Percentiles rank a stretch among this genome's conserved stretches.
These are phyloP conservation scores for Mollisiaceae sp. DNA, from an alignment of 2,329 filamentous ascomycete species.

Conservation along the genomic window DNA sequence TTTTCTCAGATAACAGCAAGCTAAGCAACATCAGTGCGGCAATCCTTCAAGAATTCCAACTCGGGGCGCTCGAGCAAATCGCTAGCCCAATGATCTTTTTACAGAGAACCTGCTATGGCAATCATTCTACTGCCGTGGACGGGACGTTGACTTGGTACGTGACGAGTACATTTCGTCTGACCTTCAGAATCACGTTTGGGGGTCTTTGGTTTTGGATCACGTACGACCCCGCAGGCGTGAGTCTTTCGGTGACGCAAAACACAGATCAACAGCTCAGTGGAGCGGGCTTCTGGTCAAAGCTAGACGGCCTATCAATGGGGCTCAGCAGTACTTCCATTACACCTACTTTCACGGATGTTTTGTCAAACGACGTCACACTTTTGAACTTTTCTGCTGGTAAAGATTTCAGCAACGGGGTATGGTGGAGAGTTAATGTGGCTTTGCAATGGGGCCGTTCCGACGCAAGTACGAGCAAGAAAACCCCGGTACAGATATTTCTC, in stretches of 20 bases:
- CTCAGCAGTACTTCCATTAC: not conserved
- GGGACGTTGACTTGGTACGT: not conserved
- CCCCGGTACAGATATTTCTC: not conserved
- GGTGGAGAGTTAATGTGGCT: not conserved
- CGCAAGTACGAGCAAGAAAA: not conserved
- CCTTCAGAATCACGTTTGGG: not conserved
- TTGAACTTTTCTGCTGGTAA: slow-evolving; percentile 5
- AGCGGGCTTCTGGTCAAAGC: not conserved
- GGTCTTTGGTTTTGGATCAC: not conserved
- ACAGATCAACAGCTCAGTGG: not conserved
- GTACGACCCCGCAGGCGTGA: not conserved
- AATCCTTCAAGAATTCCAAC: not conserved
- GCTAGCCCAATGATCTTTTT: not conserved
- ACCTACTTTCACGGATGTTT: not conserved
- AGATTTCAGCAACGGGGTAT: not conserved
- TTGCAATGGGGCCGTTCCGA: not conserved
- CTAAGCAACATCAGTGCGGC: not conserved
- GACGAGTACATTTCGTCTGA: not conserved
- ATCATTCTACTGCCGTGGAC: not conserved
- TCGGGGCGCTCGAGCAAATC: not conserved
- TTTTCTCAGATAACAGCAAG: not conserved
- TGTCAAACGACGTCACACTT: not conserved
- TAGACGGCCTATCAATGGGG: not conserved
- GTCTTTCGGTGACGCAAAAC: not conserved
- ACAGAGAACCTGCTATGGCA: not conserved